Conservation (phyloP, 2,329 filamentous ascomycete species). For the Neonectria magnoliae region DNA sequence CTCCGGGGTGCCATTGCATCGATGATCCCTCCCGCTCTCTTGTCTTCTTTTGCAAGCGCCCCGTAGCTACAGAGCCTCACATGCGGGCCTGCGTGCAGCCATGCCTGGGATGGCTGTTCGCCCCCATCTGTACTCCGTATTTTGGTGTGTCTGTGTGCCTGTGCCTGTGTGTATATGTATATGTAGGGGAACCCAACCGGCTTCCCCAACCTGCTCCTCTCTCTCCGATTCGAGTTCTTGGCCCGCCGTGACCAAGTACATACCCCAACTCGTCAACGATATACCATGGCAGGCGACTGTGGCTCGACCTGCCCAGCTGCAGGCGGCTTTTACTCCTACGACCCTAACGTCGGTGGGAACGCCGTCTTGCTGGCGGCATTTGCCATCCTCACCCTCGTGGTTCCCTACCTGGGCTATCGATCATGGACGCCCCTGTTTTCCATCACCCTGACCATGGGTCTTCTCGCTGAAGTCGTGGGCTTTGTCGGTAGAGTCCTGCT, state of each 20-base stretch:
- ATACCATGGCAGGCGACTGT: slow-evolving; percentile 50
- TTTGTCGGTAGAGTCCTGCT: slow-evolving; percentile 59
- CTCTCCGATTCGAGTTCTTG: slow-evolving; percentile 25
- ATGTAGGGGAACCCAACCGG: slow-evolving; percentile 41
- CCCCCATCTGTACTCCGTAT: slow-evolving; percentile 7
- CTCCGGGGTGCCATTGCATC: slow-evolving; percentile 33
- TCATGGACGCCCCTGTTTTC: slow-evolving; percentile 55
- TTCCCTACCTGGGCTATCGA: slow-evolving; percentile 51
- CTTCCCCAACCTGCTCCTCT: slow-evolving; percentile 24
- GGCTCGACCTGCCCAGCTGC: slow-evolving; percentile 48
- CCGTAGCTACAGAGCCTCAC: slow-evolving; percentile 40
- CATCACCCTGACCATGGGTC: slow-evolving; percentile 51
- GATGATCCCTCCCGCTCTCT: slow-evolving; percentile 33
- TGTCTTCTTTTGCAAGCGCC: slow-evolving; percentile 25
- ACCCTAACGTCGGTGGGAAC: slow-evolving; percentile 52
- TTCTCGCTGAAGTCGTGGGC: slow-evolving; percentile 56
- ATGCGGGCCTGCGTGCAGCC: slow-evolving; percentile 33
- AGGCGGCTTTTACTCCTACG: slow-evolving; percentile 51
- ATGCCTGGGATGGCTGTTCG: slow-evolving; percentile 24
- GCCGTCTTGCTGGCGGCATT: slow-evolving; percentile 53
- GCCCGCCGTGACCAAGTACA: slow-evolving; percentile 40
- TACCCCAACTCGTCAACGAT: slow-evolving; percentile 29
- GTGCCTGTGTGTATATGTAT: slow-evolving; percentile 25
- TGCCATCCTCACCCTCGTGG: slow-evolving; percentile 51
- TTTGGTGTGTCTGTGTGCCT: slow-evolving; percentile 9